Evolutionary conservation across 495 filamentous ascomycete genomes (phyloP).

Genomic region (Podospora fimiseda): DNA sequence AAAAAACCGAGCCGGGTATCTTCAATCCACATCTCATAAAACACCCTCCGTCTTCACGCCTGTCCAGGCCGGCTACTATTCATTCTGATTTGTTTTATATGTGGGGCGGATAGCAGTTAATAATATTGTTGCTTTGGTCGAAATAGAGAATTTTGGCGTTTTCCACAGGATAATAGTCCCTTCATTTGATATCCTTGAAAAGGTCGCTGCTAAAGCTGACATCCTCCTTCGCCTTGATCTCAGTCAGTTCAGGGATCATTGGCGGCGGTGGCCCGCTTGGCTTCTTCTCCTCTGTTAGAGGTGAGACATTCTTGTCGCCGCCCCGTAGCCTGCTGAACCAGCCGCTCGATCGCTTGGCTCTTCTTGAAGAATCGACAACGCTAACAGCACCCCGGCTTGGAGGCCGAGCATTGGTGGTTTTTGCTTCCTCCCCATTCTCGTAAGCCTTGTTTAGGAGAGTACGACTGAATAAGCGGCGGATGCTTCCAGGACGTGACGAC

Average conservation of each 20-base stretch:
- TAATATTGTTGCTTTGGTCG: no score
- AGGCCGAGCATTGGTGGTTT: conserved; percentile 25
- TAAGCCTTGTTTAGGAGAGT: conserved; percentile 40
- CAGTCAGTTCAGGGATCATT: conserved; percentile 53
- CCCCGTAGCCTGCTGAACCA: conserved; percentile 43
- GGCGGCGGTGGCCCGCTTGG: conserved; percentile 48
- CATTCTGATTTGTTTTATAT: no score
- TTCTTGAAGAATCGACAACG: conserved; percentile 33
- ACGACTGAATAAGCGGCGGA: conserved; percentile 42
- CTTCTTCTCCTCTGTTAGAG: conserved; percentile 30
- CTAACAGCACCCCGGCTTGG: conserved; percentile 31
- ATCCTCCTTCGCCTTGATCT: conserved; percentile 43
- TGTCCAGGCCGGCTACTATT: background rate
- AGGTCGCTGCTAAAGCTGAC: conserved; percentile 47
- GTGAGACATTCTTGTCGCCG: conserved; percentile 17
- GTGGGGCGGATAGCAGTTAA: no score
- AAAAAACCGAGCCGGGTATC: conserved; percentile 28
- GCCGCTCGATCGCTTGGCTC: conserved; percentile 42
- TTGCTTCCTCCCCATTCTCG: conserved; percentile 30
- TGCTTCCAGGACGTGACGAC: conserved; percentile 38
- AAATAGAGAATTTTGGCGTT: no score
- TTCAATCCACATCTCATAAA: conserved; percentile 14
- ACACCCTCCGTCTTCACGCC: background rate
- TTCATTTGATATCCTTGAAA: conserved; percentile 52
- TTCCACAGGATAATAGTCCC: no score